Evolutionary conservation across 306 rosid genomes (phyloP).

Genomic region (Echinosophora koreensis): DNA sequence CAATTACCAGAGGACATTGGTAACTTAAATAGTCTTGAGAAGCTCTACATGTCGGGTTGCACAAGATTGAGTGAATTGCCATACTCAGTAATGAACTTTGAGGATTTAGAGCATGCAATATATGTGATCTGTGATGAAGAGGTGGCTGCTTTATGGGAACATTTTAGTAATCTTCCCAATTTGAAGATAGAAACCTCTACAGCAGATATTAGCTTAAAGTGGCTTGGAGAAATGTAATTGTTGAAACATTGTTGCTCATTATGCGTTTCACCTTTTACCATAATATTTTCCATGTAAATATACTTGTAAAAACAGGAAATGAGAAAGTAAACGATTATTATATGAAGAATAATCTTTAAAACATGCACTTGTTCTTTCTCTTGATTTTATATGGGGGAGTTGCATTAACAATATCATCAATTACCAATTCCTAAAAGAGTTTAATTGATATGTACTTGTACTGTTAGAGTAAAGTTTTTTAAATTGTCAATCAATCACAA

Average conservation of each 20-base stretch:
- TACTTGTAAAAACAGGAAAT: no score
- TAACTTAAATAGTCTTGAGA: conserved; percentile 37
- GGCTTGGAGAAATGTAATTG: conserved; percentile 36
- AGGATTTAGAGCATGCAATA: background rate
- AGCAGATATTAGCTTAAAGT: conserved; percentile 42
- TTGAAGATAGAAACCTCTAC: conserved; percentile 24
- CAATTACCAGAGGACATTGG: conserved; percentile 47
- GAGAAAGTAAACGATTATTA: no score
- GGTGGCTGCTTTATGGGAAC: conserved; percentile 47
- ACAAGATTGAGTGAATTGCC: conserved; percentile 46
- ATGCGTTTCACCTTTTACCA: background rate
- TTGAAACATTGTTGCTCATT: background rate
- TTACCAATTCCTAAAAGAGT: background rate
- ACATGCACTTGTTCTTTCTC: no score
- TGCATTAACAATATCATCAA: background rate
- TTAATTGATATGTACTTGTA: no score
- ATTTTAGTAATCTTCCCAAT: conserved; percentile 22
- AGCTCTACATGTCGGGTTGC: conserved; percentile 44
- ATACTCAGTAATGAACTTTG: background rate
- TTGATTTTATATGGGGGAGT: no score
- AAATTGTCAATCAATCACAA: no score
- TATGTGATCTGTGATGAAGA: conserved; percentile 52
- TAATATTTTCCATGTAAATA: background rate
- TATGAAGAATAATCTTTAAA: no score
- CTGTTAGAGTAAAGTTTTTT: no score